Evolutionary conservation across 192 early-diverging fungal species (phyloP).

Genomic region (Backusella macrospora): DNA sequence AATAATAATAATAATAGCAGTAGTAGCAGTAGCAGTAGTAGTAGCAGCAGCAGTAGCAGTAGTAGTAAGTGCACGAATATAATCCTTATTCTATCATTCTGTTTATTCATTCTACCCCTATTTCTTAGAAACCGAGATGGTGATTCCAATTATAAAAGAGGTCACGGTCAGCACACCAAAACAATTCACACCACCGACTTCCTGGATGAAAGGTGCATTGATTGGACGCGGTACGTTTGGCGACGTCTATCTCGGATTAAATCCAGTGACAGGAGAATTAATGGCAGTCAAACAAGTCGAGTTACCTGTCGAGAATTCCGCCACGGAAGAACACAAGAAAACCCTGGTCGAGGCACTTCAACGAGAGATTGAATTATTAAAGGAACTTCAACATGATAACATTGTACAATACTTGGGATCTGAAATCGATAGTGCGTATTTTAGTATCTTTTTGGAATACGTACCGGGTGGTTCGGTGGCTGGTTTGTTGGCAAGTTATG

Average conservation of each 20-base stretch:
- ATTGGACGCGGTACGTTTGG: conserved; percentile 98
- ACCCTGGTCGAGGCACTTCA: conserved; percentile 86
- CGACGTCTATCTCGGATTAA: conserved; percentile 89
- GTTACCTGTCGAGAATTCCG: conserved; percentile 66
- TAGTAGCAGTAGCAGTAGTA: background rate
- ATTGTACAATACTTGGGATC: conserved; percentile 96
- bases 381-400: conserved; percentile 92
- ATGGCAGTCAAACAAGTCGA: conserved; percentile 99
- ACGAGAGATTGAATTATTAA: conserved; percentile 87
- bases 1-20: background rate
- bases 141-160: background rate
- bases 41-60: background rate
- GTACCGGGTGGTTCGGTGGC: conserved; percentile 96
- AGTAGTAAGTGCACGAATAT: background rate
- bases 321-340: conserved; percentile 72
- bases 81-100: too few relatives aligned
- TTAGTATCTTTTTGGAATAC: conserved; percentile 97
- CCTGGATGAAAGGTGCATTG: conserved; percentile 86
- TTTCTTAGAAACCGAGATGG: background rate
- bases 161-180: conserved; percentile 6
- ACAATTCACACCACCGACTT: conserved; percentile 16
- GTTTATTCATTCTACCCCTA: too few relatives aligned
- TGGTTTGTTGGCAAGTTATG: conserved; percentile 81
- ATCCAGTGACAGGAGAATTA: conserved; percentile 83
- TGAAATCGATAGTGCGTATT: conserved; percentile 68